Conservation (phyloP, 768 basidiomycete genomes). For the Filobasidium floriforme region DNA sequence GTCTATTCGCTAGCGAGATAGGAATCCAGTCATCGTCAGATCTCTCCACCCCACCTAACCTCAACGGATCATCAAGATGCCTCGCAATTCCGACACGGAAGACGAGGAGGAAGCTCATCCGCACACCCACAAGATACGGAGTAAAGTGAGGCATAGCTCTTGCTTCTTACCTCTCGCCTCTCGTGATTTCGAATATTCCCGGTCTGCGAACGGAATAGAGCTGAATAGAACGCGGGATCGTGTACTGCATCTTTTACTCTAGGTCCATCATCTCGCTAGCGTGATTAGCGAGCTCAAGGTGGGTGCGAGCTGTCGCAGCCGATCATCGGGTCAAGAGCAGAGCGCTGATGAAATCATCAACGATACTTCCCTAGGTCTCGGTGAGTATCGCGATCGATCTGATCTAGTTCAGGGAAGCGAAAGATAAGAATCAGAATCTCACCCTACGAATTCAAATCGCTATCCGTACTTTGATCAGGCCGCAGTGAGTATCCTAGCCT, state of each 20-base stretch:
- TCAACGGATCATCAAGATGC: not conserved
- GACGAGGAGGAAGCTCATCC: not conserved
- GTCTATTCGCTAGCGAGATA: no score
- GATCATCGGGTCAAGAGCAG: not conserved
- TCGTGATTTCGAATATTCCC: no score
- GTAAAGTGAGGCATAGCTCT: not conserved
- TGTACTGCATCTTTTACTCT: not conserved
- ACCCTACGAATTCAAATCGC: no score
- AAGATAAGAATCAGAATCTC: no score
- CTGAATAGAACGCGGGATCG: not conserved
- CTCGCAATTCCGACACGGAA: not conserved
- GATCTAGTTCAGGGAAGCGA: no score
- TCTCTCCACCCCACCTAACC: no score
- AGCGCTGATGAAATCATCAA: not conserved
- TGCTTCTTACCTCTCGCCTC: not conserved
- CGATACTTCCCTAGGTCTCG: constrained; percentile 1
- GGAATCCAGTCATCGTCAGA: no score
- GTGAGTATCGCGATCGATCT: not conserved
- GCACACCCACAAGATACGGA: constrained; percentile 1
- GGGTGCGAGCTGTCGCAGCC: not conserved
- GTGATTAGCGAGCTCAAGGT: constrained; percentile 1
- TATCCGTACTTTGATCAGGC: not conserved
- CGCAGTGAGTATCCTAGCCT: not conserved
- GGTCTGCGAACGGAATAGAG: not conserved
- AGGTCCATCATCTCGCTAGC: constrained; percentile 4